Percentiles rank a stretch among this genome's conserved stretches.
These are phyloP conservation scores for Sergeia podlipaevii DNA, from an alignment of 208 protist species.

Conservation along the genomic window DNA sequence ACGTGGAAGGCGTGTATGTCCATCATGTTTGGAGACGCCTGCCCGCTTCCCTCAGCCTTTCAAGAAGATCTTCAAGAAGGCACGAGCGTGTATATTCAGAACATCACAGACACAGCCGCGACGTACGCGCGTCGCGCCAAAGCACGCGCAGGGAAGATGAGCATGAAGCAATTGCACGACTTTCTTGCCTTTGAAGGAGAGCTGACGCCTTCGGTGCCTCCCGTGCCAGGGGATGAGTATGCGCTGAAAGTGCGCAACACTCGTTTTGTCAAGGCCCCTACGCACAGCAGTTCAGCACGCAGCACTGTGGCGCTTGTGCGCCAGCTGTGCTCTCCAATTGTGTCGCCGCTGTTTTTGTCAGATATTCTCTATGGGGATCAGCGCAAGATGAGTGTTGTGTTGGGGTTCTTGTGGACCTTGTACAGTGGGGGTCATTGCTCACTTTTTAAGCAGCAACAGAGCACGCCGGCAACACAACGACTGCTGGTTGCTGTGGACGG, in stretches of 20 bases:
- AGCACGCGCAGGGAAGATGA: slow-evolving; percentile 51
- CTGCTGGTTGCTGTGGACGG: background rate
- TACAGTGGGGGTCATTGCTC: slow-evolving; percentile 84
- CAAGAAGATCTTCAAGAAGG: slow-evolving; percentile 19
- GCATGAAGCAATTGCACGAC: slow-evolving; percentile 39
- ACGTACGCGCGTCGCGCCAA: slow-evolving; percentile 49
- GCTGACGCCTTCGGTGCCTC: slow-evolving; percentile 5
- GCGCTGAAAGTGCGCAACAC: background rate
- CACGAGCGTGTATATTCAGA: slow-evolving; percentile 38
- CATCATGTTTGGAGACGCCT: slow-evolving; percentile 60
- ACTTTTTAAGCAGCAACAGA: slow-evolving; percentile 28
- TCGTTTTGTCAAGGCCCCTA: background rate
- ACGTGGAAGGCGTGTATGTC: slow-evolving; percentile 54
- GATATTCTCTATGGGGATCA: slow-evolving; percentile 69
- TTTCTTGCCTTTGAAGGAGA: slow-evolving; percentile 35
- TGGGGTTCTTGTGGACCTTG: slow-evolving; percentile 58
- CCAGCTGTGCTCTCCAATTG: slow-evolving; percentile 33
- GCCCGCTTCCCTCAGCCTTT: slow-evolving; percentile 23
- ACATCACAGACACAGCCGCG: slow-evolving; percentile 82
- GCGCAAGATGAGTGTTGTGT: slow-evolving; percentile 36
- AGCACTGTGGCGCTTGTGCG: slow-evolving; percentile 13
- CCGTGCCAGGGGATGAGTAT: background rate
- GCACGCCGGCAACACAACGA: background rate
- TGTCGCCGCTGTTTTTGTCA: slow-evolving; percentile 51
- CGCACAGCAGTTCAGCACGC: background rate